These are phyloP conservation scores for Arthonia radiata DNA, from an alignment of 495 filamentous ascomycete species.

Conservation along the genomic window DNA sequence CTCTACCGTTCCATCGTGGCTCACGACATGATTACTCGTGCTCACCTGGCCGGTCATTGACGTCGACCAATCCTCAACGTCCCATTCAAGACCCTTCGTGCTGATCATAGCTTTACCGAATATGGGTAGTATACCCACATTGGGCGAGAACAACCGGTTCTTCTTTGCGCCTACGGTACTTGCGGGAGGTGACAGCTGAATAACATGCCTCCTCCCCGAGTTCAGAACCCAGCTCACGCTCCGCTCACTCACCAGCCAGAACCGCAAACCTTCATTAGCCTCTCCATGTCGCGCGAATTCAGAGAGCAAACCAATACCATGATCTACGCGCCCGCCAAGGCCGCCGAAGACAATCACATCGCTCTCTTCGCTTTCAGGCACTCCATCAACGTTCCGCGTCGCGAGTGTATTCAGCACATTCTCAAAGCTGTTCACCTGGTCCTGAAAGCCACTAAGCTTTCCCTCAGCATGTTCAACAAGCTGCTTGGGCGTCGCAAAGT, in stretches of 20 bases:
- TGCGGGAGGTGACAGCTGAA: slow-evolving; percentile 25
- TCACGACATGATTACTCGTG: slow-evolving; percentile 73
- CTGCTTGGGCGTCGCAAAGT: too few relatives aligned
- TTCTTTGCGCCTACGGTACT: slow-evolving; percentile 6
- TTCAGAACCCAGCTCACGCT: slow-evolving; percentile 60
- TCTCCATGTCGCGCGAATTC: slow-evolving; percentile 37
- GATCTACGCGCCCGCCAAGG: slow-evolving; percentile 73
- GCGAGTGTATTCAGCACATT: too few relatives aligned
- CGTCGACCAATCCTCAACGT: slow-evolving; percentile 57
- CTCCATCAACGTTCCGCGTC: too few relatives aligned
- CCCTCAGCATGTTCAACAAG: too few relatives aligned
- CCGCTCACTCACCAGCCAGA: slow-evolving; percentile 42
- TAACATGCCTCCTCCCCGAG: slow-evolving; percentile 31
- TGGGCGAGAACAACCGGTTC: slow-evolving; percentile 30
- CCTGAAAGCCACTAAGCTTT: too few relatives aligned
- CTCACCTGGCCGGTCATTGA: slow-evolving; percentile 65
- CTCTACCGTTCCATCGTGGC: slow-evolving; percentile 25
- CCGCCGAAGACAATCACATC: slow-evolving; percentile 54
- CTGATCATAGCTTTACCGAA: slow-evolving; percentile 45
- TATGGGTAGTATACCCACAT: slow-evolving; percentile 69
- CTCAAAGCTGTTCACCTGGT: too few relatives aligned
- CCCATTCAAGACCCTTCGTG: slow-evolving; percentile 69
- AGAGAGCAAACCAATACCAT: slow-evolving; percentile 68
- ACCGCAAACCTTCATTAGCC: slow-evolving; percentile 10
- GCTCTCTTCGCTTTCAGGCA: too few relatives aligned